Conservation (phyloP, 2,329 filamentous ascomycete genomes). For the Xylariaceae sp. region DNA sequence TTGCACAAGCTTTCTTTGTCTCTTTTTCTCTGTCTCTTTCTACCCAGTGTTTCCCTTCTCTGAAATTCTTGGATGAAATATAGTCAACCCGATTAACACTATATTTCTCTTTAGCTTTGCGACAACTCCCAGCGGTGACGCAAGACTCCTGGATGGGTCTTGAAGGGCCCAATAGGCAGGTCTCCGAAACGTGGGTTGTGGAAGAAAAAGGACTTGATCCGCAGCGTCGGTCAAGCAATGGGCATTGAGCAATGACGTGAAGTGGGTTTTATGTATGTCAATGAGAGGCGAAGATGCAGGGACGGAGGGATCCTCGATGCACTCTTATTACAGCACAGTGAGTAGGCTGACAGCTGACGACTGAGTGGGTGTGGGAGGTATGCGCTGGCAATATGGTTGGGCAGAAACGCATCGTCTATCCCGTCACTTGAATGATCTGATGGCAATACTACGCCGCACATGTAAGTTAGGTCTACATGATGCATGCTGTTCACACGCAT, state of each 20-base stretch:
- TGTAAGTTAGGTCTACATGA: slow-evolving; percentile 12
- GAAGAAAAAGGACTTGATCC: slow-evolving; percentile 11
- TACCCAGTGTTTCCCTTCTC: too few relatives aligned
- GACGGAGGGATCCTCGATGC: slow-evolving; percentile 18
- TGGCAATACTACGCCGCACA: neutral
- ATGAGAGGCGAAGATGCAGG: slow-evolving; percentile 14
- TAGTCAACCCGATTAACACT: too few relatives aligned
- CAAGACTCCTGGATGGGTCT: slow-evolving; percentile 6
- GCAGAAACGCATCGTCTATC: slow-evolving; percentile 34
- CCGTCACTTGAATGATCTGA: slow-evolving; percentile 12
- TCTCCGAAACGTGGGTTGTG: slow-evolving; percentile 19
- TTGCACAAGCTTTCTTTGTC: neutral
- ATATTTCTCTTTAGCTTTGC: slow-evolving; percentile 4
- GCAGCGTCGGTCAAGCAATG: slow-evolving; percentile 7
- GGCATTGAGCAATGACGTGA: slow-evolving; percentile 10
- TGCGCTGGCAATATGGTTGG: slow-evolving; percentile 45
- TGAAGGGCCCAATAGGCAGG: slow-evolving; percentile 16
- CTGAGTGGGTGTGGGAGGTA: slow-evolving; percentile 32
- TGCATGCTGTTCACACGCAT: too few relatives aligned
- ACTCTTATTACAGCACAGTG: slow-evolving; percentile 17
- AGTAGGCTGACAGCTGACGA: slow-evolving; percentile 30
- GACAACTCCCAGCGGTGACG: slow-evolving; percentile 3
- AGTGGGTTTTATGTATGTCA: slow-evolving; percentile 8
- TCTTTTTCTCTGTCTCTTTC: neutral
- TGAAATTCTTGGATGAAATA: neutral